Base-by-base conservation (phyloP, 129 eudicot species). In the Heracleum sosnowskyi region DNA sequence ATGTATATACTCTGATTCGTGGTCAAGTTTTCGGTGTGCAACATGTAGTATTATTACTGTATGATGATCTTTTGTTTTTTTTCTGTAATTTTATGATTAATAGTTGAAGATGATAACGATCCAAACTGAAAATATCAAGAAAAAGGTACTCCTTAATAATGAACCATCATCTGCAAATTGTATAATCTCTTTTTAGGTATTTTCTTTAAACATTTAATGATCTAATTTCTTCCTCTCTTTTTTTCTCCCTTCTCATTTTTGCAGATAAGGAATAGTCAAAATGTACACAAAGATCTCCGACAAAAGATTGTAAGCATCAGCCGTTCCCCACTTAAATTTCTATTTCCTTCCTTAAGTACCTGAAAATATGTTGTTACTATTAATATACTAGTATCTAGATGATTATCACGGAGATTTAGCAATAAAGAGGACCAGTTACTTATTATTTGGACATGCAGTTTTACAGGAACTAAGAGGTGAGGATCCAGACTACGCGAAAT, bases 381-480 rank as follows among this genome's bases (percentile, higher is more conserved):
- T 12, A 62, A 18, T 62, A 11, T 62, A 29, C 3, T 3, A 62
- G 36, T 63, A 29, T 63, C 37, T 12, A 63, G 70, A 63, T 22
- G 4, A 29, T 63, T 28, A 15, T 63, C 20, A 57, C 13, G 20
- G 18, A 63, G 7, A 62, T 26, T 11, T 28, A 63, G 17, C 24
- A 66, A 13, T 33, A 2, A 10, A 33, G 39, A 28, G 37, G 40
- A 29, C 15, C 9, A 12, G 72, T 64, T 64, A 57, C 2, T 26
- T 31, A 31, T 66, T 13, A 66, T 31, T 15, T 66, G 22, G 72
- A 13, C 37, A 66, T 7, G 15, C 72, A 15, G 12, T 31, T 31
- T 11, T 66, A 66, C 39, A 66, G 72, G 72, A 66, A 33, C 72
- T 66, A 31, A 66, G 36, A 66, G 39, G 72, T 12, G 72, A 66